These are phyloP conservation scores for Tetramitus jugosus DNA, from an alignment of 208 protist genomes.

Conservation along the genomic window DNA sequence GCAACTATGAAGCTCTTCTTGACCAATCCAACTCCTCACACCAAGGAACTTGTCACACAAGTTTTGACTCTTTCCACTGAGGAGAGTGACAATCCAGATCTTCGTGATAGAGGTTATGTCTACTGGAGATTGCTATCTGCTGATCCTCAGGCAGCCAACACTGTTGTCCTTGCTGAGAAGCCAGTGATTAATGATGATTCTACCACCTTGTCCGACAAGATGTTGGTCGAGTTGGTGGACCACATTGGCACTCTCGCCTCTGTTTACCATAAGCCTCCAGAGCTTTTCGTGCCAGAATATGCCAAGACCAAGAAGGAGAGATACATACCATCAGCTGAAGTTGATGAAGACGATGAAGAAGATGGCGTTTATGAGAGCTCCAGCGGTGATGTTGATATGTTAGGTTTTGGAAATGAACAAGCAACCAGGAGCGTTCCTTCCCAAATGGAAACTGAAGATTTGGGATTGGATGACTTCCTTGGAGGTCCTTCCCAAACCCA, in stretches of 20 bases:
- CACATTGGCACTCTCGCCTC: constrained; percentile 80
- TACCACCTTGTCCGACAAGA: constrained; percentile 74
- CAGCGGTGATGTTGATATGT: neutral
- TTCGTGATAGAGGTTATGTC: constrained; percentile 95
- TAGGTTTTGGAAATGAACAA: neutral
- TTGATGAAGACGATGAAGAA: constrained; percentile 54
- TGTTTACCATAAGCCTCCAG: constrained; percentile 87
- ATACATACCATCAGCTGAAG: constrained; percentile 34
- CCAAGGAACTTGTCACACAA: constrained; percentile 66
- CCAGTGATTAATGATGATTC: constrained; percentile 80
- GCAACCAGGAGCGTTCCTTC: neutral
- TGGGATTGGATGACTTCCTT: constrained; percentile 25
- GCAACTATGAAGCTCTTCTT: constrained; percentile 96
- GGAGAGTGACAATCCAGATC: constrained; percentile 87
- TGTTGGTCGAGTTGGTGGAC: constrained; percentile 73
- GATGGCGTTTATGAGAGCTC: constrained; percentile 44
- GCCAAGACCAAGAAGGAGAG: constrained; percentile 34
- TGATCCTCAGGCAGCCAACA: constrained; percentile 87
- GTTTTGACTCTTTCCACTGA: constrained; percentile 66
- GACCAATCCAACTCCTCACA: constrained; percentile 54
- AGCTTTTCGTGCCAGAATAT: constrained; percentile 79
- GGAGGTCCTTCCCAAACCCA: neutral
- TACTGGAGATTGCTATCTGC: constrained; percentile 98
- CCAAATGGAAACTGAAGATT: neutral
- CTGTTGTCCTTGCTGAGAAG: constrained; percentile 74